A percentile compares a stretch with the other conserved stretches of the same genome.
These are phyloP conservation scores for Exophiala sideris DNA, from an alignment of 2,329 filamentous ascomycete species.

Conservation along the genomic window DNA sequence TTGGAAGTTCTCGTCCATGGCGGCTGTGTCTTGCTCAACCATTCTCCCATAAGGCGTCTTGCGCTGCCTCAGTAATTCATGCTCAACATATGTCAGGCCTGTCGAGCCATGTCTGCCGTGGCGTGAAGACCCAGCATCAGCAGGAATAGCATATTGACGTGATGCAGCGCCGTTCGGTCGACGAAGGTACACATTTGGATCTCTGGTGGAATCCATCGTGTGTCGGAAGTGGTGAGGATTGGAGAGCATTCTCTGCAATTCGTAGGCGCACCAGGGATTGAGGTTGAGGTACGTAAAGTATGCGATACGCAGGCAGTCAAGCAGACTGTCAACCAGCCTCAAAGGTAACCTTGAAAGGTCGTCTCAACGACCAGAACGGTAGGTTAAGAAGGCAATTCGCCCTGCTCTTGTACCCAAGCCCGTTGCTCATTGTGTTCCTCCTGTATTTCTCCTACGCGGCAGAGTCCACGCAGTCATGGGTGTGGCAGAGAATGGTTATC, in stretches of 20 bases:
- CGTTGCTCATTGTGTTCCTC: conserved; percentile 23
- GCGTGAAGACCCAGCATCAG: conserved; percentile 6
- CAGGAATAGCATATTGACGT: conserved; percentile 27
- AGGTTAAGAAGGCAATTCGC: conserved; percentile 21
- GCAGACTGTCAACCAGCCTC: conserved; percentile 17
- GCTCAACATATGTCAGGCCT: conserved; percentile 44
- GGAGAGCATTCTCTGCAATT: conserved; percentile 18
- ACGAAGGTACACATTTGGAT: conserved; percentile 13
- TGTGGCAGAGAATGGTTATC: conserved; percentile 4
- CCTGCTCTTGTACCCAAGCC: conserved; percentile 20
- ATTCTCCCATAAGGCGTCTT: conserved; percentile 95
- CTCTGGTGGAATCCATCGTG: conserved; percentile 20
- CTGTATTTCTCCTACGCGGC: conserved; percentile 9
- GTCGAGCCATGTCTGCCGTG: conserved; percentile 14
- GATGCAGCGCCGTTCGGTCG: conserved; percentile 9
- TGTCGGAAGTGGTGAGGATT: conserved; percentile 10
- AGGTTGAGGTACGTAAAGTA: neutral
- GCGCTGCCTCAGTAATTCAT: conserved; percentile 67
- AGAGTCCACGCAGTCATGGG: conserved; percentile 18
- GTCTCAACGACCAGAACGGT: conserved; percentile 12
- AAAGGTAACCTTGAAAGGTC: conserved; percentile 9
- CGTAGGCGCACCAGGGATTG: no score
- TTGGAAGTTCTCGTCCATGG: conserved; percentile 67
- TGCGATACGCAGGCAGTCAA: neutral
- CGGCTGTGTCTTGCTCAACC: conserved; percentile 80